A percentile compares a stretch with the other conserved stretches of the same genome.
Conservation (phyloP, 1,139 yeast genomes). For the Yamadazyma conglobata region DNA sequence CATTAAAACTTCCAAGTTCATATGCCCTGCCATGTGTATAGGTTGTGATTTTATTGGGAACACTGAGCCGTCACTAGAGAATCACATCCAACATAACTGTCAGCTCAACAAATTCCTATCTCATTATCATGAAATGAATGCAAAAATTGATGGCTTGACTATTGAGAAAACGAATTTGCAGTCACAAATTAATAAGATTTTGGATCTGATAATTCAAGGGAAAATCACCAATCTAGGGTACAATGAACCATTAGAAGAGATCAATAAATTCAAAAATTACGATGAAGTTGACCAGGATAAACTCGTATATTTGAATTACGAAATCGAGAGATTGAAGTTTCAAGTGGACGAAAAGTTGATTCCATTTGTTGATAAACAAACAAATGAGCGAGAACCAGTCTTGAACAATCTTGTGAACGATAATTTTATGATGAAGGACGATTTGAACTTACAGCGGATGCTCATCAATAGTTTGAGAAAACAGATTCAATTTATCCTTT, state of each 20-base stretch:
- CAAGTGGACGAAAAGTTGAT: conserved; percentile 42
- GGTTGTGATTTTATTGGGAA: conserved; percentile 43
- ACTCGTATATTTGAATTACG: conserved; percentile 33
- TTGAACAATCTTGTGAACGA: conserved; percentile 41
- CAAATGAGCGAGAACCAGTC: conserved; percentile 35
- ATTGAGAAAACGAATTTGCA: conserved; percentile 32
- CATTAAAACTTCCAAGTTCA: conserved; percentile 26
- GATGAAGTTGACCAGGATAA: conserved; percentile 28
- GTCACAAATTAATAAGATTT: conserved; percentile 42
- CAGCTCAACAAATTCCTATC: conserved; percentile 34
- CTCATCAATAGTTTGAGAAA: conserved; percentile 47
- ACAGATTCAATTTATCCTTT: conserved; percentile 48
- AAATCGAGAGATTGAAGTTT: conserved; percentile 37
- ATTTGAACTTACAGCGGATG: conserved; percentile 44
- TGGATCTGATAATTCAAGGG: conserved; percentile 50
- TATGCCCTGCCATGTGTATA: conserved; percentile 39
- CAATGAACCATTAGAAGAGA: conserved; percentile 45
- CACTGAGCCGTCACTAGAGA: conserved; percentile 37
- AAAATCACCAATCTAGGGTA: conserved; percentile 52
- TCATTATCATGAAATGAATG: conserved; percentile 20
- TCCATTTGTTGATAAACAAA: conserved; percentile 34
- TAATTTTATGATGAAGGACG: conserved; percentile 46
- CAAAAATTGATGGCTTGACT: conserved; percentile 18
- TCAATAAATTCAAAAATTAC: conserved; percentile 24
- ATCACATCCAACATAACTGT: conserved; percentile 34